Base-by-base conservation (phyloP, 1,284 basidiomycete species). In the Meripilus lineatus region DNA sequence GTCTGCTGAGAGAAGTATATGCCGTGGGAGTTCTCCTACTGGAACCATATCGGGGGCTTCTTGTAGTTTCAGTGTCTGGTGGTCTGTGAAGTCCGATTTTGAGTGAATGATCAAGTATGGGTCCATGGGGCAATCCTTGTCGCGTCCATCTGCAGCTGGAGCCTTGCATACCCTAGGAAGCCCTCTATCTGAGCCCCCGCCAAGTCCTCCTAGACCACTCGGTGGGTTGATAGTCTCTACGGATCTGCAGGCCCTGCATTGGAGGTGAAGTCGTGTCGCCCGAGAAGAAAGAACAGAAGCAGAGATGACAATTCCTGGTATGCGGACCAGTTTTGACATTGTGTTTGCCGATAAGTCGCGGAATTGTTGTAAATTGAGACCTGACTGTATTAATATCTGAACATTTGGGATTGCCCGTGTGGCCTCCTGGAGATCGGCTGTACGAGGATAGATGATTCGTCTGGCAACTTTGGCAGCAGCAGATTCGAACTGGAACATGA, bases 41-140 rank as follows among this genome's bases (percentile, higher is more conserved):
- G 96, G 96, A 0, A 99, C 96, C 93, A 98, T 97, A 64, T 99
- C 96, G 0, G 96, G 96, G 5, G 95, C 94, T 68, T 99, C 96
- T 65, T 99, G 96, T 13, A 99, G 77, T 65, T 99, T 99, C 57
- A 99, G 77, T 5, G 84, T 90, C 67, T 99, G 96, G 57, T 94
- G 91, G 63, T 99, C 96, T 22, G 95, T 87, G 62, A 99, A 99
- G 3, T 78, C 72, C 42, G 93, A 99, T 65, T 93, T 91, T 44
- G 93, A 89, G 66, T 99, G 96, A 10, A 99, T 74, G 57, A 99
- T 96, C 38, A 95, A 76, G 67, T 93, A 99, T 0, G 96, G 96
- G 61, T 99, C 96, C 44, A 97, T 68, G 0, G 93, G 93, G 60
- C 96, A 99, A 47, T 93, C 87, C 55, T 96, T 96, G 59, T 84